A percentile compares a stretch with the other conserved stretches of the same genome.
These are phyloP conservation scores for Penicillium mononematosum DNA, from an alignment of 495 filamentous ascomycete species.

Conservation along the genomic window DNA sequence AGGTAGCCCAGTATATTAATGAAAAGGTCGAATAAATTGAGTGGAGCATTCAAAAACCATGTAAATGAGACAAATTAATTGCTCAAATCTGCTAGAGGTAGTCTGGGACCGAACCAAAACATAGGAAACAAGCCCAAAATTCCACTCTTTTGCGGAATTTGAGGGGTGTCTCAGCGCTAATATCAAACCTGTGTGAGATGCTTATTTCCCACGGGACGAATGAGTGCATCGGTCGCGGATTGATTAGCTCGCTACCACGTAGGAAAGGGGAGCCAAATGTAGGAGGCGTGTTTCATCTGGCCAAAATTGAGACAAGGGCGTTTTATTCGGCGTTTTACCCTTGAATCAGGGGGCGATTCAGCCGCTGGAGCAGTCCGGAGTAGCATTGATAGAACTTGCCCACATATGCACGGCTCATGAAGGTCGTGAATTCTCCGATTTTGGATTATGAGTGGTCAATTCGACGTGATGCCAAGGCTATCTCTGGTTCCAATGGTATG, in stretches of 20 bases:
- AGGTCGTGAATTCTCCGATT: not conserved
- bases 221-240: conserved; percentile 27
- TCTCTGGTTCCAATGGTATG: not conserved
- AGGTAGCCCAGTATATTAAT: conserved; percentile 11
- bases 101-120: conserved; percentile 12
- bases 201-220: conserved; percentile 35
- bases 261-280: conserved; percentile 11
- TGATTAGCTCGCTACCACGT: conserved; percentile 27
- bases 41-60: conserved; percentile 22
- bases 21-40: conserved; percentile 13
- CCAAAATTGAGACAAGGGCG: conserved; percentile 20
- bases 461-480: conserved; percentile 5
- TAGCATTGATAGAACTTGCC: not conserved
- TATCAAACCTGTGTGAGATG: conserved; percentile 27
- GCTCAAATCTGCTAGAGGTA: conserved; percentile 1
- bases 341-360: conserved; percentile 9
- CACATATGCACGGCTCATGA: not conserved
- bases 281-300: conserved; percentile 33
- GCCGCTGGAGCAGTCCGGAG: not conserved
- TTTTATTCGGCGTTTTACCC: conserved; percentile 1
- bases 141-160: conserved; percentile 5
- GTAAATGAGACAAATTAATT: conserved; percentile 29
- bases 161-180: conserved; percentile 12
- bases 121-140: not conserved
- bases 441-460: not conserved